Percentiles rank a stretch among this genome's conserved stretches.
Conservation (phyloP, 345 rosid species). For the Pugionium cornutum region DNA sequence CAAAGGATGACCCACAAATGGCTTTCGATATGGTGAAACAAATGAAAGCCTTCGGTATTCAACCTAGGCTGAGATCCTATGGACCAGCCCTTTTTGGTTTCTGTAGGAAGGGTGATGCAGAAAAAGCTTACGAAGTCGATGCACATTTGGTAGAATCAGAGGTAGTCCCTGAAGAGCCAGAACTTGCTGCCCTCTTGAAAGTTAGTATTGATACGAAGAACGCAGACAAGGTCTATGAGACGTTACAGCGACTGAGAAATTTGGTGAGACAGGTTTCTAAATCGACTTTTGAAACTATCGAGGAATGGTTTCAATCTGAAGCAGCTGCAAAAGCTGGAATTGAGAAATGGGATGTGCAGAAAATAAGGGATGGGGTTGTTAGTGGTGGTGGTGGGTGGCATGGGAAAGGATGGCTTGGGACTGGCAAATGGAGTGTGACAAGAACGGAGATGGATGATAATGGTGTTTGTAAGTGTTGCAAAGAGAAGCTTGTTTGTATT, state of each 20-base stretch:
- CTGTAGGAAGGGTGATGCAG: conserved; percentile 59
- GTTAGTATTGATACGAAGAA: conserved; percentile 56
- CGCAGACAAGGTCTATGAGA: conserved; percentile 69
- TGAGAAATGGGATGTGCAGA: conserved; percentile 58
- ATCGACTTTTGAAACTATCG: conserved; percentile 52
- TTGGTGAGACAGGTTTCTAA: conserved; percentile 69
- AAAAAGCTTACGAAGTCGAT: conserved; percentile 81
- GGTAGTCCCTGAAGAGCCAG: conserved; percentile 79
- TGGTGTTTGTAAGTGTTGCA: conserved; percentile 71
- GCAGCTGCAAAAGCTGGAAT: conserved; percentile 58
- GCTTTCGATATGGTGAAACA: conserved; percentile 85
- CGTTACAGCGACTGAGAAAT: conserved; percentile 70
- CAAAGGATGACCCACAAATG: conserved; percentile 79
- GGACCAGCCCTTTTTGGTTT: conserved; percentile 86
- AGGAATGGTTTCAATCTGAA: conserved; percentile 75
- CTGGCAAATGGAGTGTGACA: conserved; percentile 69
- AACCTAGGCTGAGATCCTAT: conserved; percentile 80
- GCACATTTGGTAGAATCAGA: conserved; percentile 74
- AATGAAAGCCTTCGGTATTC: conserved; percentile 67
- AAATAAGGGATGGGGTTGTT: conserved; percentile 58
- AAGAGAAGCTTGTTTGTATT: conserved; percentile 82
- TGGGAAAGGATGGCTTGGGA: conserved; percentile 93
- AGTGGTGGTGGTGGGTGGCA: conserved; percentile 99
- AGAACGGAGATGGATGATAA: conserved; percentile 67
- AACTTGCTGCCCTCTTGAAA: conserved; percentile 75